A percentile compares a stretch with the other conserved stretches of the same genome.
These are phyloP conservation scores for Claviceps citrina DNA, from an alignment of 2,329 filamentous ascomycete species.

Conservation along the genomic window DNA sequence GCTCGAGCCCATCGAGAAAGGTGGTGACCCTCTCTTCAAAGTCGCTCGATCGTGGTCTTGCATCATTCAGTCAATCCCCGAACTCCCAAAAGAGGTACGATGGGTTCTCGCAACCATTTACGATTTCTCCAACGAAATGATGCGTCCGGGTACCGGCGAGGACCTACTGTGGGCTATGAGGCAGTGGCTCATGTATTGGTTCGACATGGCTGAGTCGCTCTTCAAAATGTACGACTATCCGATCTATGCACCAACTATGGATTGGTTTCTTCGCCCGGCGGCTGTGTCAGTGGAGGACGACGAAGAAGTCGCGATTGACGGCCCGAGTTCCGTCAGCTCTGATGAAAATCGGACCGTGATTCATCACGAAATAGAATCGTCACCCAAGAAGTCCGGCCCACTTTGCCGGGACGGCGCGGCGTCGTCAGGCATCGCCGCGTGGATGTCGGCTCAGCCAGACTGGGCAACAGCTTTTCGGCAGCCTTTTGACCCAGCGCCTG, in stretches of 20 bases:
- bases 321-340: neutral
- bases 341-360: conserved; percentile 3
- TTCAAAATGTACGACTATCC: conserved; percentile 9
- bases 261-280: conserved; percentile 15
- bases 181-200: conserved; percentile 17
- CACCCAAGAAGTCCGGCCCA: neutral
- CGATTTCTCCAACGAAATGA: conserved; percentile 17
- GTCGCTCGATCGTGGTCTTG: conserved; percentile 19
- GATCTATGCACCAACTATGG: conserved; percentile 8
- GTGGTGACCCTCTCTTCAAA: conserved; percentile 14
- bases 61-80: conserved; percentile 10
- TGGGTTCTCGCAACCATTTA: conserved; percentile 19
- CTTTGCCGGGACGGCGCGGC: neutral
- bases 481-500: conserved; percentile 5
- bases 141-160: conserved; percentile 9
- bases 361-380: neutral
- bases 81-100: conserved; percentile 16
- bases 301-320: neutral
- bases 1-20: conserved; percentile 10
- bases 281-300: neutral
- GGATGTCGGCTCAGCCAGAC: conserved; percentile 6
- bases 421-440: conserved; percentile 1
- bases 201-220: conserved; percentile 12
- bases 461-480: neutral
- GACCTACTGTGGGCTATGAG: conserved; percentile 12